Percentiles rank a stretch among this genome's conserved stretches.
Evolutionary conservation across 2,329 filamentous ascomycete species (phyloP).

Genomic region (Alternaria metachromatica): DNA sequence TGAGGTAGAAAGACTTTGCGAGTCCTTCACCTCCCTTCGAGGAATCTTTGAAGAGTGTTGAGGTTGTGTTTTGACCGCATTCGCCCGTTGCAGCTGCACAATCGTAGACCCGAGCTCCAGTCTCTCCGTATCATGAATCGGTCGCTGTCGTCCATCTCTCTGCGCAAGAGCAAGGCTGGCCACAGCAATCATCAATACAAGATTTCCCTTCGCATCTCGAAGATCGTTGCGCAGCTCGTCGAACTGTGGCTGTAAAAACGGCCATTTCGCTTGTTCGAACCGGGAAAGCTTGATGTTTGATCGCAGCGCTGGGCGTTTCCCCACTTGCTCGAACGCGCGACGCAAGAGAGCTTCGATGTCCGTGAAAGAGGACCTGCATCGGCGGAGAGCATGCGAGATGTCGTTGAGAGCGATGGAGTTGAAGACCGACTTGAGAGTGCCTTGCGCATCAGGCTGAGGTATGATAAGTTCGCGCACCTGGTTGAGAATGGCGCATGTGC

Average conservation of each 20-base stretch:
- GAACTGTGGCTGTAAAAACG: slow-evolving; percentile 14
- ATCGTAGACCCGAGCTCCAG: not conserved
- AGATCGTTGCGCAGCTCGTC: slow-evolving; percentile 10
- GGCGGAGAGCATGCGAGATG: not conserved
- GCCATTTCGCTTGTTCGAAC: slow-evolving; percentile 14
- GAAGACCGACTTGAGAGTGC: slow-evolving; percentile 5
- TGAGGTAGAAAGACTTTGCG: no score
- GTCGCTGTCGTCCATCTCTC: not conserved
- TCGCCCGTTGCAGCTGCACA: not conserved
- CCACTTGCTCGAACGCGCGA: not conserved
- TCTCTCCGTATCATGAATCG: not conserved
- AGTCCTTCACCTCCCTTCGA: no score
- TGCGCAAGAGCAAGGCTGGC: slow-evolving; percentile 3
- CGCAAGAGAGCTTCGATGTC: not conserved
- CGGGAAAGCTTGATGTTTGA: not conserved
- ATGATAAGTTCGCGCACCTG: slow-evolving; percentile 9
- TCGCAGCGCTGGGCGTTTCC: not conserved
- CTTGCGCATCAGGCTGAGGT: slow-evolving; percentile 4
- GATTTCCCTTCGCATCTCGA: slow-evolving; percentile 8
- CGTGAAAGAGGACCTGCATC: not conserved
- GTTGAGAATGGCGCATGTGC: slow-evolving; percentile 15
- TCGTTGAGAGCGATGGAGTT: not conserved
- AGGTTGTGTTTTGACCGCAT: no score
- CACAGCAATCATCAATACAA: slow-evolving; percentile 11
- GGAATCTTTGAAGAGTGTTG: no score